Evolutionary conservation across 2,329 filamentous ascomycete genomes (phyloP).

Genomic region (Cyphellophora europaea): DNA sequence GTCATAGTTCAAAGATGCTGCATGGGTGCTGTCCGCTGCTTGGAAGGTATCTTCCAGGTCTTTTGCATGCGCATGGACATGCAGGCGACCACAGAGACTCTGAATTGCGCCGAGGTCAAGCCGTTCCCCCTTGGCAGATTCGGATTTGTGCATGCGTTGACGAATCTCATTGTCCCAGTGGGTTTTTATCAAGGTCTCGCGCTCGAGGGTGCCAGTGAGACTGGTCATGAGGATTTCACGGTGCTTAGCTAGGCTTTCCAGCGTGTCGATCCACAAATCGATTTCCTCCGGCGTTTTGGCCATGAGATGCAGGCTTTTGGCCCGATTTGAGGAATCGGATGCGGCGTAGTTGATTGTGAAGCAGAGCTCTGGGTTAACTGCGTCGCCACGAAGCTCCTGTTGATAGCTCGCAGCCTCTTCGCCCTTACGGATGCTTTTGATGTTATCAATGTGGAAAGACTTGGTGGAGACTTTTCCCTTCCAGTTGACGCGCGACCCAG

Average conservation of each 20-base stretch:
- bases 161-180: conserved; percentile 85
- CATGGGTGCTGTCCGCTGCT: conserved; percentile 56
- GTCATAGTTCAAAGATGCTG: conserved; percentile 61
- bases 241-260: conserved; percentile 76
- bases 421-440: conserved; percentile 78
- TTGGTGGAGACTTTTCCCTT: conserved; percentile 70
- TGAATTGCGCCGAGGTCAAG: conserved; percentile 73
- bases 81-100: conserved; percentile 75
- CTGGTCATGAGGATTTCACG: conserved; percentile 86
- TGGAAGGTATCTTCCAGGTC: conserved; percentile 67
- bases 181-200: conserved; percentile 67
- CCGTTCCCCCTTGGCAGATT: conserved; percentile 52
- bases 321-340: conserved; percentile 62
- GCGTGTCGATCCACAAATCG: conserved; percentile 70
- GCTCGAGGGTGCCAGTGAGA: conserved; percentile 64
- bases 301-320: conserved; percentile 80
- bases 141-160: conserved; percentile 48
- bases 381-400: conserved; percentile 66
- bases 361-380: conserved; percentile 61
- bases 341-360: conserved; percentile 85
- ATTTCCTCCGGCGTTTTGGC: conserved; percentile 65
- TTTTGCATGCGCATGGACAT: conserved; percentile 78
- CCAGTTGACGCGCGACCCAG: conserved; percentile 82
- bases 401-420: conserved; percentile 81
- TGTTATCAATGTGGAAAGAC: conserved; percentile 87